Evolutionary conservation across 306 rosid species (phyloP).

Genomic region (Begonia loranthoides): DNA sequence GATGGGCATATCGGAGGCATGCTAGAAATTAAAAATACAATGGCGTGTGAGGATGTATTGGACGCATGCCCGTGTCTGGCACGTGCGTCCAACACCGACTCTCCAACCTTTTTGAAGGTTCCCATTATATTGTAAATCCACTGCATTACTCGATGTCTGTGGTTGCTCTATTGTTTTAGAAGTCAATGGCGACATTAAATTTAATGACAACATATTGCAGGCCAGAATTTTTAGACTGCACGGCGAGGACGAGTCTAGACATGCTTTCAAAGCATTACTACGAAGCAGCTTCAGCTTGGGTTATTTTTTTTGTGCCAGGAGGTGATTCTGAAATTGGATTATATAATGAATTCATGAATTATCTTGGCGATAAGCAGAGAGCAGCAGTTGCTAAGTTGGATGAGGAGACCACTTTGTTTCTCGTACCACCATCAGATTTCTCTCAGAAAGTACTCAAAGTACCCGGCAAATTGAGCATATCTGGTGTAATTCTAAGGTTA

Average conservation of each 20-base stretch:
- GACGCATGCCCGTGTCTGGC: too few relatives aligned
- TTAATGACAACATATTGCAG: conserved; percentile 25
- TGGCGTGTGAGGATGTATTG: too few relatives aligned
- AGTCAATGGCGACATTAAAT: background rate
- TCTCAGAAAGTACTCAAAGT: conserved; percentile 83
- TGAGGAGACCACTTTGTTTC: conserved; percentile 81
- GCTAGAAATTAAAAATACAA: too few relatives aligned
- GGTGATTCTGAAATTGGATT: conserved; percentile 70
- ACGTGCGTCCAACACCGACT: too few relatives aligned
- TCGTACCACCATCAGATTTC: conserved; percentile 94
- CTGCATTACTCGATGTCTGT: too few relatives aligned
- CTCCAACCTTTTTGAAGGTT: too few relatives aligned
- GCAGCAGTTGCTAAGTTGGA: conserved; percentile 94
- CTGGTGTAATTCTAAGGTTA: conserved; percentile 85
- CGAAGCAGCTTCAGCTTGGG: conserved; percentile 95
- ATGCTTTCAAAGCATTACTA: conserved; percentile 96
- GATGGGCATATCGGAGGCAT: too few relatives aligned
- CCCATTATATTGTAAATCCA: too few relatives aligned
- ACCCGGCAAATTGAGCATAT: conserved; percentile 89
- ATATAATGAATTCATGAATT: conserved; percentile 90
- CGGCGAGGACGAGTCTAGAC: conserved; percentile 92
- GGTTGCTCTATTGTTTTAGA: too few relatives aligned
- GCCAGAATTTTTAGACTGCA: conserved; percentile 91
- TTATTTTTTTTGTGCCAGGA: conserved; percentile 91
- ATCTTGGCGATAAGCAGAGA: conserved; percentile 85